Conservation (phyloP, 1,284 basidiomycete genomes). For the Hymenochaete sp. region DNA sequence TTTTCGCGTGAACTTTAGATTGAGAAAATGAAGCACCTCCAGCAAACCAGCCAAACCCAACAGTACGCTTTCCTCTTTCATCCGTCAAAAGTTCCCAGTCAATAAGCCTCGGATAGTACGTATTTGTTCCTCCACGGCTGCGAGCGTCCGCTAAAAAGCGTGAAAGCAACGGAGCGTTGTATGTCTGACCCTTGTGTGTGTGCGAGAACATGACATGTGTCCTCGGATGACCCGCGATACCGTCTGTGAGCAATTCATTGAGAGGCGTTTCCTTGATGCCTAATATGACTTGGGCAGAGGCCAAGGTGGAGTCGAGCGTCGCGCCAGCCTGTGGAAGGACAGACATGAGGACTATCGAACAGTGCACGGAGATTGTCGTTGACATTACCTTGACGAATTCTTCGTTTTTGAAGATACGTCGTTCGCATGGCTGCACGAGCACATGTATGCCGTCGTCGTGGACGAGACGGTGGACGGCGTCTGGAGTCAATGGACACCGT, state of each 20-base stretch:
- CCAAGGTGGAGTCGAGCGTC: constrained; percentile 46
- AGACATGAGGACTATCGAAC: not conserved
- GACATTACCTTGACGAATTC: constrained; percentile 55
- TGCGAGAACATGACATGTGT: constrained; percentile 88
- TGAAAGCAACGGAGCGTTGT: constrained; percentile 74
- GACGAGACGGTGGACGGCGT: constrained; percentile 55
- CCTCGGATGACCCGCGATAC: constrained; percentile 33
- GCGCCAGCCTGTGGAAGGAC: constrained; percentile 63
- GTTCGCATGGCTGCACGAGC: constrained; percentile 66
- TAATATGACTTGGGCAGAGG: constrained; percentile 63
- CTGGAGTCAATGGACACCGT: constrained; percentile 75
- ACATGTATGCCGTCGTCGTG: constrained; percentile 52
- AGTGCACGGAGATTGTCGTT: not conserved
- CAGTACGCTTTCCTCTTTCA: constrained; percentile 59
- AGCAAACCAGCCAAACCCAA: constrained; percentile 85
- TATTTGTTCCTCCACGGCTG: not conserved
- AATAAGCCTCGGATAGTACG: constrained; percentile 46
- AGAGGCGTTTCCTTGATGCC: constrained; percentile 86
- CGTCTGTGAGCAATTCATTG: constrained; percentile 44
- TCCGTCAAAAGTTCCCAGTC: constrained; percentile 80
- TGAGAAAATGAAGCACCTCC: constrained; percentile 48
- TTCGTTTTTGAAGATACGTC: constrained; percentile 59
- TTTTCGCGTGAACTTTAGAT: not conserved
- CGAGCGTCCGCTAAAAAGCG: constrained; percentile 40
- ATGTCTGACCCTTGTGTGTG: constrained; percentile 78